These are phyloP conservation scores for Colletotrichum musicola DNA, from an alignment of 2,329 filamentous ascomycete species.

Conservation along the genomic window DNA sequence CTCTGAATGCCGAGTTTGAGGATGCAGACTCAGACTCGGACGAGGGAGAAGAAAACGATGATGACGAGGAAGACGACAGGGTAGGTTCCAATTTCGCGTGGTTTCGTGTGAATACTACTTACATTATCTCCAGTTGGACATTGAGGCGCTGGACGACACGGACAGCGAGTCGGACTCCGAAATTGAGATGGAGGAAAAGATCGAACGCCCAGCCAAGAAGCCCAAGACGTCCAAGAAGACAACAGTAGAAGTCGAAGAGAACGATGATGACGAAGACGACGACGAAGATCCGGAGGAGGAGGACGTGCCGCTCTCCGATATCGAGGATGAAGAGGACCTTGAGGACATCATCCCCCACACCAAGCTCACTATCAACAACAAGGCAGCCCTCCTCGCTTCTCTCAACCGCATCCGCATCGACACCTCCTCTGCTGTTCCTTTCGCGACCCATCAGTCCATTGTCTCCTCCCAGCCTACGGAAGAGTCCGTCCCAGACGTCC, in stretches of 20 bases:
- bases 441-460: conserved; percentile 86
- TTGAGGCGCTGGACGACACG: conserved; percentile 70
- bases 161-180: conserved; percentile 75
- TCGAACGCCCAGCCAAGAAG: conserved; percentile 63
- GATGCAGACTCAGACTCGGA: conserved; percentile 41
- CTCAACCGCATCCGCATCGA: conserved; percentile 84
- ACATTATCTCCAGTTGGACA: conserved; percentile 57
- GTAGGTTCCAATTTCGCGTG: conserved; percentile 34
- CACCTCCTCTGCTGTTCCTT: conserved; percentile 75
- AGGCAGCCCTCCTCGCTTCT: conserved; percentile 82
- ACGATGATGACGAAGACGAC: conserved; percentile 65
- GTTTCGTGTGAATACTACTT: conserved; percentile 17
- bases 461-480: conserved; percentile 75
- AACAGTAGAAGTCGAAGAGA: conserved; percentile 51
- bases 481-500: conserved; percentile 80
- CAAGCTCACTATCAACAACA: conserved; percentile 98
- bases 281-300: conserved; percentile 83
- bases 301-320: conserved; percentile 90
- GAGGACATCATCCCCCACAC: conserved; percentile 92
- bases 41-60: conserved; percentile 46
- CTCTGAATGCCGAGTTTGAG: conserved; percentile 36
- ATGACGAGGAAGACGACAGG: conserved; percentile 42
- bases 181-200: conserved; percentile 81
- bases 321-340: conserved; percentile 83
- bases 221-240: conserved; percentile 53